Base-by-base conservation (phyloP, 495 filamentous ascomycete genomes). In the Polyplosphaeria fusca region DNA sequence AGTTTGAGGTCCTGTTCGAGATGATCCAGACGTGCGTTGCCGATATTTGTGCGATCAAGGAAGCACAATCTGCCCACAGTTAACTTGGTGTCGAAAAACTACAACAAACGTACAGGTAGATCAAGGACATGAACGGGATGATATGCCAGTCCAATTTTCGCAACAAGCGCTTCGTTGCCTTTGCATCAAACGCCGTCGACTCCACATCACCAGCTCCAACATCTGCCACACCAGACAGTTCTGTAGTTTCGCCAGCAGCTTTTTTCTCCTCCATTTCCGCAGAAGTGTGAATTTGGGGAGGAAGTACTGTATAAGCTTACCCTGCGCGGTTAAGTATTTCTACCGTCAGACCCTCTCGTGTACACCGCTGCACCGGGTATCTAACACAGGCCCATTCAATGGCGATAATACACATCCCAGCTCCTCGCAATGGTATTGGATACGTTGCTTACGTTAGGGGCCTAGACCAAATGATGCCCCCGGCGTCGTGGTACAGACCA, bases 1-100 rank as follows among this genome's bases (percentile, higher is more conserved):
- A 95, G 82, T 24, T 75, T 39, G 0, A 94, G 76, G 52, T 84
- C 79, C 7, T 73, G 66, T 12, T 78, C 56, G 1, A 95, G 55
- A 30, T 85, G 84, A 41, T 82, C 86, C 42, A 95, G 80, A 61
- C 89, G 91, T 4, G 91, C 91, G 73, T 96, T 96, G 50, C 91
- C 91, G 26, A 63, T 66, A 42, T 64, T 56, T 5, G 65, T 81
- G 51, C 89, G 78, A 68, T 93, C 89, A 26, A 95, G 78, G 68
- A 95, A 96, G 25, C 85, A 85, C 19, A 87, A 75, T 11, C 63
- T 69, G 18, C 3, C 16, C 40, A 7, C 40, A 7, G 7, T 7
- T 12, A 19, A 12, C 18, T 14, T 37, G 30, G 30, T 18, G 11
- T 43, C 19, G 40, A 32, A 46, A 55, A 25, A 27, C 39, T 24